Percentiles rank a stretch among this genome's conserved stretches.
These are phyloP conservation scores for Hanseniaspora gamundiae DNA, from an alignment of 1,139 yeast genomes.

Conservation along the genomic window DNA sequence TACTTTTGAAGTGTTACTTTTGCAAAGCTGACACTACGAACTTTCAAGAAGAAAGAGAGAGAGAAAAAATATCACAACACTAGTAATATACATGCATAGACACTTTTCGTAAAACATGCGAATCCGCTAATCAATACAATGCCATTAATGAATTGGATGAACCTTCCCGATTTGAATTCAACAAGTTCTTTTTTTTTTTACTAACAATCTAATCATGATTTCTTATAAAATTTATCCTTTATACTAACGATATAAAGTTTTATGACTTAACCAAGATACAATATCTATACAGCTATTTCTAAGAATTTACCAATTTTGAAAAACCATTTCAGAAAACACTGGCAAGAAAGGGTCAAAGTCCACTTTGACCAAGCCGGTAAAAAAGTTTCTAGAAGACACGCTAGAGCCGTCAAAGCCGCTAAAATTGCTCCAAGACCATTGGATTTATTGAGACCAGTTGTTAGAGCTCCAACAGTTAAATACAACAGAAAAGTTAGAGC, in stretches of 20 bases:
- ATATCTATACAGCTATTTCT: conserved; percentile 65
- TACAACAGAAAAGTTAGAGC: conserved; percentile 99
- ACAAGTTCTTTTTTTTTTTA: conserved; percentile 4
- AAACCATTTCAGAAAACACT: conserved; percentile 98
- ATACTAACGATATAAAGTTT: neutral
- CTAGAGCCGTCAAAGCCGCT: conserved; percentile 92
- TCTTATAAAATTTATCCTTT: too few species aligned
- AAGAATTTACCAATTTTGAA: conserved; percentile 96
- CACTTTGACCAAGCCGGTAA: conserved; percentile 99
- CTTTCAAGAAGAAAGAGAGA: too few species aligned
- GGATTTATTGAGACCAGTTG: conserved; percentile 93
- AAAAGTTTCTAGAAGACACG: conserved; percentile 92
- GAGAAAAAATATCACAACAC: too few species aligned
- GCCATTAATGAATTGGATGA: neutral
- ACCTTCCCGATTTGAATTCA: too few species aligned
- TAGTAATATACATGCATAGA: too few species aligned
- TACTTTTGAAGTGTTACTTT: too few species aligned
- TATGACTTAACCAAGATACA: conserved; percentile 2
- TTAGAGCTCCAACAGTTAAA: conserved; percentile 96
- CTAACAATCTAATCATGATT: conserved; percentile 6
- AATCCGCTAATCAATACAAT: too few species aligned
- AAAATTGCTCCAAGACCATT: conserved; percentile 95
- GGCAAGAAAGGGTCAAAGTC: conserved; percentile 99
- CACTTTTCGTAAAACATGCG: too few species aligned
- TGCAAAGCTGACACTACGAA: too few species aligned